These are phyloP conservation scores for Macadamia tetraphylla DNA, from an alignment of 164 flowering plant species.

Conservation along the genomic window DNA sequence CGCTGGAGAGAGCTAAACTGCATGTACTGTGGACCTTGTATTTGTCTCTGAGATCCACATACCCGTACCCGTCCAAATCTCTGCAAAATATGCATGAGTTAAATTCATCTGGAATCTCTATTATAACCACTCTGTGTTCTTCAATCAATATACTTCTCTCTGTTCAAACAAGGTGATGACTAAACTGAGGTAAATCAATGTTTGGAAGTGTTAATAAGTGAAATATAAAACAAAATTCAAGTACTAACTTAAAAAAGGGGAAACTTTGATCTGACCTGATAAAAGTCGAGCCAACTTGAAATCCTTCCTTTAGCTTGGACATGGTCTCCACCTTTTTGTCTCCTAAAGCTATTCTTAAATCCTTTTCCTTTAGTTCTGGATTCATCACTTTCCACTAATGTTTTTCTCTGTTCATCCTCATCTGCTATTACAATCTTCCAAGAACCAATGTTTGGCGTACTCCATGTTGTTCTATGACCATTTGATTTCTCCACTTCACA, in stretches of 20 bases:
- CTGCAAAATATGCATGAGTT: conserved; percentile 31
- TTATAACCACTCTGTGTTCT: conserved; percentile 7
- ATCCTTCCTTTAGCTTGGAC: conserved; percentile 19
- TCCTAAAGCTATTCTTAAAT: conserved; percentile 36
- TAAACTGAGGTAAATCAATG: conserved; percentile 2
- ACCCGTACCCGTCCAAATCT: conserved; percentile 31
- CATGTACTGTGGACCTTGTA: conserved; percentile 32
- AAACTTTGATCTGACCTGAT: conserved; percentile 35
- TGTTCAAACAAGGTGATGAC: neutral
- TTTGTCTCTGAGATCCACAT: conserved; percentile 36
- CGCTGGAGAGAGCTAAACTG: conserved; percentile 42
- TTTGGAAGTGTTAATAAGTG: neutral
- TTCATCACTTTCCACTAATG: conserved; percentile 22
- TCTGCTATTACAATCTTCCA: conserved; percentile 60
- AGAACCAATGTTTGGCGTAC: conserved; percentile 41
- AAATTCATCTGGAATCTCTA: conserved; percentile 2
- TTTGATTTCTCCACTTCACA: conserved; percentile 31
- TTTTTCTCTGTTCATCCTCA: conserved; percentile 28
- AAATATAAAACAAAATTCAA: neutral
- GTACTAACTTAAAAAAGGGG: neutral
- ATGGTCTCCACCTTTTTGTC: conserved; percentile 34
- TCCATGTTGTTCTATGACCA: conserved; percentile 41
- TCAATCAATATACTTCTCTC: conserved; percentile 4
- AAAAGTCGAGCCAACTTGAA: conserved; percentile 20
- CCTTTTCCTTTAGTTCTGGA: conserved; percentile 50